Conservation (phyloP, 2,329 filamentous ascomycete genomes). For the Aureobasidium leucospermi region DNA sequence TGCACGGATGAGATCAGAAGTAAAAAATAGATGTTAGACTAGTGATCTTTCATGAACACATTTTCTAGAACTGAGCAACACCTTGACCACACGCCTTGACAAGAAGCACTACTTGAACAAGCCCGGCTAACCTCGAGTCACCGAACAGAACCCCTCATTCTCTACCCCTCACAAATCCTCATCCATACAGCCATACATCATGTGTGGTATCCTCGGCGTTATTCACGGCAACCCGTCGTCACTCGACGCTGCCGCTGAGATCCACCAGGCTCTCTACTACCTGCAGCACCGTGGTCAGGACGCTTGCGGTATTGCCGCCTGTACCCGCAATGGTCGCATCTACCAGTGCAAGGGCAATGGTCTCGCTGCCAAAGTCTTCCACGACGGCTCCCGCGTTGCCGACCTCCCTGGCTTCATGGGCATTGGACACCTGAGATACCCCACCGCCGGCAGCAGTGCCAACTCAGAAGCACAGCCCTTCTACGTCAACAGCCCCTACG, state of each 20-base stretch:
- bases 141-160: background rate
- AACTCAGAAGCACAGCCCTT: slow-evolving; percentile 89
- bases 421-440: slow-evolving; percentile 79
- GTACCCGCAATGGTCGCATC: slow-evolving; percentile 67
- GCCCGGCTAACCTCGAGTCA: slow-evolving; percentile 14
- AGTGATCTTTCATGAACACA: slow-evolving; percentile 24
- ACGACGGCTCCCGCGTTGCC: slow-evolving; percentile 64
- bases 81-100: background rate
- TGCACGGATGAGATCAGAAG: slow-evolving; percentile 20
- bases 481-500: slow-evolving; percentile 80
- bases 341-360: slow-evolving; percentile 89
- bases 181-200: slow-evolving; percentile 24
- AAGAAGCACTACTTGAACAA: background rate
- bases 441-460: slow-evolving; percentile 75
- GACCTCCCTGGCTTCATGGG: slow-evolving; percentile 82
- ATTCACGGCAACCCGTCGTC: slow-evolving; percentile 37
- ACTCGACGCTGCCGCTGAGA: slow-evolving; percentile 27
- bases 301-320: slow-evolving; percentile 77
- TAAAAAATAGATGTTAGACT: slow-evolving; percentile 37
- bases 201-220: slow-evolving; percentile 46
- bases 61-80: slow-evolving; percentile 5
- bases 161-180: background rate
- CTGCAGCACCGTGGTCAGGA: slow-evolving; percentile 67
- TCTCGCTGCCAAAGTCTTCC: slow-evolving; percentile 77
- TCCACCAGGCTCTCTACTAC: slow-evolving; percentile 33